Evolutionary conservation across 1,284 basidiomycete genomes (phyloP), one percentile per base, ranked within the genome.

Genomic region (Dichomitus squalens): DNA sequence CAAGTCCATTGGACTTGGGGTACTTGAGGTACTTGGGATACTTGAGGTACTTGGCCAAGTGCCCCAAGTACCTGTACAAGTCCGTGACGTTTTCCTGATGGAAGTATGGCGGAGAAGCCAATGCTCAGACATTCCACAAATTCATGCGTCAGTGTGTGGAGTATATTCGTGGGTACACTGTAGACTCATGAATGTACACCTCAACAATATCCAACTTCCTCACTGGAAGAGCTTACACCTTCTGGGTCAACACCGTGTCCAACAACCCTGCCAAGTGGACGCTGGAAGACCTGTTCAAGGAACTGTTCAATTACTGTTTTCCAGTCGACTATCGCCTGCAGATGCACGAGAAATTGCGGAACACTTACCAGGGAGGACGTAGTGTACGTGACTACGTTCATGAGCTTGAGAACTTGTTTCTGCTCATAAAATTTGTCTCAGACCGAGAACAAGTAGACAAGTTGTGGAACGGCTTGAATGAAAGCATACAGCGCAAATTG

Each of bases 231-330:
- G 77, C 76, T 0, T 73, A 75, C 53, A 64, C 73, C 16, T 81
- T 75, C 54, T 82, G 75, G 51, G 65, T 73, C 0, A 67, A 61
- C 3, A 65, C 73, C 20, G 76, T 78, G 0, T 60, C 73, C 0
- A 39, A 58, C 0, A 64, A 69, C 0, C 61, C 68, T 0, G 43
- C 64, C 6, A 21, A 60, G 8, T 71, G 69, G 70, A 53, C 25
- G 0, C 50, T 68, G 0, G 16, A 62, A 0, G 21, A 52, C 7
- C 73, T 80, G 57, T 76, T 79, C 48, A 38, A 58, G 0, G 76
- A 63, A 6, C 49, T 81, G 3, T 81, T 76, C 56, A 70, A 78
- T 56, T 75, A 76, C 54, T 79, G 77, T 49, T 82, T 82, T 68
- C 76, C 75, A 0, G 53, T 72, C 0, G 67, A 78, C 36, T 79